Base-by-base conservation (phyloP, 164 flowering plant genomes). In the Litsea cubeba region DNA sequence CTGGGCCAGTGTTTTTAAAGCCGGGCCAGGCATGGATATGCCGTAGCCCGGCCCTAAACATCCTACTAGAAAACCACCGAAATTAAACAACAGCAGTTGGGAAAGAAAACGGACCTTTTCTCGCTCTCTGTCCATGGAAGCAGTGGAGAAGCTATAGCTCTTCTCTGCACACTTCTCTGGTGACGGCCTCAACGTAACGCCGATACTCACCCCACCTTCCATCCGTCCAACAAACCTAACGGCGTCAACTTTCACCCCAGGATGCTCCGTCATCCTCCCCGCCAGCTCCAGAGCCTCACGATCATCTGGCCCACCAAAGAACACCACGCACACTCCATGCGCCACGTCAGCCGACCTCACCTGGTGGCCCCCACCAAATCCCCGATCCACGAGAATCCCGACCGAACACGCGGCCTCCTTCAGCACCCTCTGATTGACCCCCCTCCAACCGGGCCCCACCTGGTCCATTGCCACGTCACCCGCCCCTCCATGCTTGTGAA, bases 291-390 rank as follows among this genome's bases (percentile, higher is more conserved):
- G 46, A 0, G 91, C 91, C 83, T 89, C 91, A 0, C 93, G 83
- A 64, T 87, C 90, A 74, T 93, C 94, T 0, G 94, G 91, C 49
- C 97, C 97, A 3, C 97, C 94, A 24, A 88, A 85, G 82, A 91
- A 93, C 24, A 88, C 1, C 2, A 91, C 75, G 50, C 90, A 81
- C 2, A 91, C 82, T 23, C 82, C 69, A 20, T 35, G 63, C 22
- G 72, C 71, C n/a, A 58, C 75, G 2, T 70, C 51, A 8, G 73
- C 81, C 1, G 81, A 66, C 2, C 75, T 68, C 49, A 12, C 69
- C 81, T 64, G 67, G 30, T 66, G 65, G 0, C 17, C 60, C 32
- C 50, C 77, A 24, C 87, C 87, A 3, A 85, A 76, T 3, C 94
- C 90, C 17, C 96, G 90, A 82, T 93, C 91, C 12, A 91, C 87